Evolutionary conservation across 2,329 filamentous ascomycete genomes (phyloP), one percentile per base, ranked within the genome.

Genomic region (Pseudocercospora macadamiae): DNA sequence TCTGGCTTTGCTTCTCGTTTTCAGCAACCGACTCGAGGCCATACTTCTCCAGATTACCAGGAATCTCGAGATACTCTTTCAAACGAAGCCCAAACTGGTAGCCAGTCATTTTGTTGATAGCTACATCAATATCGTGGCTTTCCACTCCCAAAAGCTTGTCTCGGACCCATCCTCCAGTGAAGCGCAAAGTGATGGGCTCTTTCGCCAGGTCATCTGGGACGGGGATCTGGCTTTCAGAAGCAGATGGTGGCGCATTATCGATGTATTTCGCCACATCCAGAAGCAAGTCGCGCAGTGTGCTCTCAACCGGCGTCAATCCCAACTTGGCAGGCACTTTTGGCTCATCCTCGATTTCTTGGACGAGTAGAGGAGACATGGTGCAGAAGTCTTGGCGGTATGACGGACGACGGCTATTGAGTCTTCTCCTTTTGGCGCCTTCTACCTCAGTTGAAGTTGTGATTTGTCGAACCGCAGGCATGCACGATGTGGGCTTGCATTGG

Each of bases 101-200:
- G 53, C 91, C 91, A 0, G 90, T 95, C 89, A 95, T 91, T 65
- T 83, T 83, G 77, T 92, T 93, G 79, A 96, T 91, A 54, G 89
- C 90, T 6, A 91, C 87, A 72, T 96, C 91, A 63, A 96, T 93
- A 71, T 96, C 91, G 71, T 93, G 83, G 69, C 88, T 91, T 59
- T 81, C 81, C 10, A 86, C 81, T 18, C 86, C 85, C 3, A 95
- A 82, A 2, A 95, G 82, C 76, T 91, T 93, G 78, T 96, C 91
- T 37, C 91, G 87, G 9, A 95, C 90, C 91, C 91, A 96, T 23
- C 91, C 91, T 59, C 91, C 91, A 0, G 91, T 91, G 83, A 89
- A 93, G 51, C 90, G 87, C 45, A 95, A 79, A 16, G 87, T 79
- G 12, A 78, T 70, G 36, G 79, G 78, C 60, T 80, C 73, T 26